Percentiles rank a stretch among this genome's conserved stretches.
Evolutionary conservation across 2,329 filamentous ascomycete species (phyloP).

Genomic region (Neurospora sp.): DNA sequence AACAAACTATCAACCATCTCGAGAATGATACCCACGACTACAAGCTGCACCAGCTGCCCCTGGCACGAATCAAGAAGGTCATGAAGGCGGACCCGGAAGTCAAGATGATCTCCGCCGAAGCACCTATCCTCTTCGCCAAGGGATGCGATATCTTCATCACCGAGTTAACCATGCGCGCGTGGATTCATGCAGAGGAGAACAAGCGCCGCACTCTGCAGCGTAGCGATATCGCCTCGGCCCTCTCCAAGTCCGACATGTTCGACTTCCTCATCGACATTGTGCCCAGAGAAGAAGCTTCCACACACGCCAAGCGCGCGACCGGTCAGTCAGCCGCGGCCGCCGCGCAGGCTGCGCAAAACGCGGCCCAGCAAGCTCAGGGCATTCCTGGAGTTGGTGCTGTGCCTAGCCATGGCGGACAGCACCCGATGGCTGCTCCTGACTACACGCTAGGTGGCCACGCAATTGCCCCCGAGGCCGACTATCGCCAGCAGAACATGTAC

Average conservation of each 20-base stretch:
- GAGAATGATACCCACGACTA: conserved; percentile 96
- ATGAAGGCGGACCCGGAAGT: conserved; percentile 99
- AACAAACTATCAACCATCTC: conserved; percentile 92
- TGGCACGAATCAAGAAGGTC: conserved; percentile 99
- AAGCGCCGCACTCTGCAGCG: conserved; percentile 92
- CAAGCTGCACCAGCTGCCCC: conserved; percentile 91
- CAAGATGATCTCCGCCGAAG: conserved; percentile 99
- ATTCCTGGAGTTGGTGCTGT: conserved; percentile 42
- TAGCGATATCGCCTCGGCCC: conserved; percentile 89
- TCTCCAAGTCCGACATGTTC: conserved; percentile 99
- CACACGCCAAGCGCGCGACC: conserved; percentile 68
- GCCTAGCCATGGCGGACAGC: conserved; percentile 45
- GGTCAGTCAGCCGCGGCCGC: conserved; percentile 34
- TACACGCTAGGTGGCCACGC: conserved; percentile 54
- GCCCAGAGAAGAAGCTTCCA: conserved; percentile 82
- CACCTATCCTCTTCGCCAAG: conserved; percentile 95
- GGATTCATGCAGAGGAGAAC: conserved; percentile 99
- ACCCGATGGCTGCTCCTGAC: conserved; percentile 50
- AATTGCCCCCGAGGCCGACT: conserved; percentile 63
- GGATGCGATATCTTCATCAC: conserved; percentile 99
- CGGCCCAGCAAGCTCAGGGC: conserved; percentile 25
- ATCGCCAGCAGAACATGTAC: conserved; percentile 75
- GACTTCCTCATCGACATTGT: conserved; percentile 99
- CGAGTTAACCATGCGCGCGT: conserved; percentile 96
- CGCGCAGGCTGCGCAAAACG: conserved; percentile 37